Conservation (phyloP, 176 grass and related monocot species). For the Dactylis glomerata region DNA sequence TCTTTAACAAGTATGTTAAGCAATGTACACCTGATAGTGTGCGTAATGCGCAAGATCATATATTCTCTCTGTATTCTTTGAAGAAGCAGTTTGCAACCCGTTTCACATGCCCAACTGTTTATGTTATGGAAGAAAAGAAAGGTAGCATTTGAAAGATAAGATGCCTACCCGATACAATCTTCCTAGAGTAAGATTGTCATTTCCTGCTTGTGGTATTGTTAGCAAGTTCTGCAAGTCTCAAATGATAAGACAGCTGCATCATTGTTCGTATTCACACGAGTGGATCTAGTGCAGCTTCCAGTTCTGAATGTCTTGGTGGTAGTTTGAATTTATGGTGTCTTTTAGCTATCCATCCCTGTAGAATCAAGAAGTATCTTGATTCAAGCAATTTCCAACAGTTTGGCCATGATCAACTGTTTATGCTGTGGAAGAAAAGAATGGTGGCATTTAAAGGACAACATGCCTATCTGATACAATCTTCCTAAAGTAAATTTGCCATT, state of each 20-base stretch:
- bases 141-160: conserved; percentile 44
- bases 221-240: conserved; percentile 50
- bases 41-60: not conserved
- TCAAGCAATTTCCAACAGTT: not conserved
- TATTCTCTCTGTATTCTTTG: not conserved
- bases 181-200: conserved; percentile 51
- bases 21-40: not conserved
- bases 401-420: not conserved
- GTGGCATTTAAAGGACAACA: conserved; percentile 17
- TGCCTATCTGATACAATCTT: conserved; percentile 38
- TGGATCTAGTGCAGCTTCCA: not conserved
- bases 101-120: not conserved
- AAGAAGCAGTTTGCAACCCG: not conserved
- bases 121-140: conserved; percentile 58
- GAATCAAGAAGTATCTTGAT: not conserved
- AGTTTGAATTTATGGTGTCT: not conserved
- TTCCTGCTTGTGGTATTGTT: conserved; percentile 53
- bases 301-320: not conserved
- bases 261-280: not conserved
- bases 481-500: conserved; percentile 31
- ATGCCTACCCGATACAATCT: conserved; percentile 58
- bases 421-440: conserved; percentile 31
- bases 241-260: conserved; percentile 29
- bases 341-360: conserved; percentile 3
- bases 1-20: not conserved